phyloP scores from a whole-genome alignment of 2,329 filamentous ascomycete genomes.

The Lomentospora prolificans region DNA sequence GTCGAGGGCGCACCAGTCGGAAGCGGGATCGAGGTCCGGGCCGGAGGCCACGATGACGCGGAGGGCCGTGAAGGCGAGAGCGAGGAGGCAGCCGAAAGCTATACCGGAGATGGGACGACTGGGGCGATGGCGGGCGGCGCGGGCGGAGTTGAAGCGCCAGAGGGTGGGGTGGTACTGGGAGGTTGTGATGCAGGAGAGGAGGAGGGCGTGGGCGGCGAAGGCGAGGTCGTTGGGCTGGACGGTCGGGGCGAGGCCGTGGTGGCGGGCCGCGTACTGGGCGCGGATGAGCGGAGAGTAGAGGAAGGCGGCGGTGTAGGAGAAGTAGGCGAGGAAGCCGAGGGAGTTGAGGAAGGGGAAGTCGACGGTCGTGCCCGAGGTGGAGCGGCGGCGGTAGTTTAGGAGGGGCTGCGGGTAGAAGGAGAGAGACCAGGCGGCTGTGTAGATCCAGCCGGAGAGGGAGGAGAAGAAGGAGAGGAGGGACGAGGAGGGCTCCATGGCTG shows the following conservation, averaged over 20 bases:
- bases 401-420: constrained; percentile 91
- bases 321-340: constrained; percentile 64
- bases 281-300: constrained; percentile 72
- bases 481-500: no score
- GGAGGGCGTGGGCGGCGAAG: constrained; percentile 73
- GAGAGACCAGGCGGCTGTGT: constrained; percentile 68
- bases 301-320: constrained; percentile 63
- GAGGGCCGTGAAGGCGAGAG: constrained; percentile 41
- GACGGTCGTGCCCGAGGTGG: constrained; percentile 74
- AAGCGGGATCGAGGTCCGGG: constrained; percentile 22
- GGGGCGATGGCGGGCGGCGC: constrained; percentile 43
- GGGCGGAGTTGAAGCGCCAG: constrained; percentile 67
- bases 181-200: constrained; percentile 63
- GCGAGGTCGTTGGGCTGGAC: constrained; percentile 84
- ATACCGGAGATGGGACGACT: constrained; percentile 58
- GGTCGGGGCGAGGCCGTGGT: constrained; percentile 67
- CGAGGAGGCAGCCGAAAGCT: constrained; percentile 56
- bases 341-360: constrained; percentile 76
- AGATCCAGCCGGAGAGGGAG: constrained; percentile 63
- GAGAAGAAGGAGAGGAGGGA: constrained; percentile 37
- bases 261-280: constrained; percentile 71
- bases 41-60: constrained; percentile 30
- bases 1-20: constrained; percentile 53
- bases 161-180: constrained; percentile 67
- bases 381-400: constrained; percentile 65